phyloP scores from a whole-genome alignment of 495 filamentous ascomycete genomes.

The Delitschia confertaspora region DNA sequence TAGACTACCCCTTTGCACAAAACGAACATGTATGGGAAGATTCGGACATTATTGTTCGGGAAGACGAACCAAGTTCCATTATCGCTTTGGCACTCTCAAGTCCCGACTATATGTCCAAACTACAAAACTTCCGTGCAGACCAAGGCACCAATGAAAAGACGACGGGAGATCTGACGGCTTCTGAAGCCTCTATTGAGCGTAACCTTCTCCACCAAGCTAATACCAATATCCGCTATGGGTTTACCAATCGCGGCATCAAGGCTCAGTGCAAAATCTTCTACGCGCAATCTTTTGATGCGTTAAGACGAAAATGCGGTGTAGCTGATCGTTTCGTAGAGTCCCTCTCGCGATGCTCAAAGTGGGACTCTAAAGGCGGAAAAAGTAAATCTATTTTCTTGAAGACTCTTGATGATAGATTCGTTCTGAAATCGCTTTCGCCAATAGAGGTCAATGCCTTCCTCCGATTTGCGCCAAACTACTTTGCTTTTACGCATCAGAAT shows the following conservation, averaged over 20 bases:
- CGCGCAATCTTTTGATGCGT: slow-evolving; percentile 93
- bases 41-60: slow-evolving; percentile 93
- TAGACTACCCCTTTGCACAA: slow-evolving; percentile 84
- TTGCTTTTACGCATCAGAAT: slow-evolving; percentile 90
- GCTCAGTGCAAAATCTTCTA: slow-evolving; percentile 98
- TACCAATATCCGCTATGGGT: slow-evolving; percentile 90
- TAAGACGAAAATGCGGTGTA: slow-evolving; percentile 85
- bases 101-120: slow-evolving; percentile 71
- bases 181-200: slow-evolving; percentile 34
- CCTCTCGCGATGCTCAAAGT: slow-evolving; percentile 87
- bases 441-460: slow-evolving; percentile 92
- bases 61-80: slow-evolving; percentile 94
- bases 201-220: slow-evolving; percentile 67
- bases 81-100: slow-evolving; percentile 87
- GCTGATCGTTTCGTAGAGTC: slow-evolving; percentile 92
- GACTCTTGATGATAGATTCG: slow-evolving; percentile 87
- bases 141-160: slow-evolving; percentile 27
- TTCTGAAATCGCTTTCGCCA: slow-evolving; percentile 79
- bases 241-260: slow-evolving; percentile 78
- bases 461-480: slow-evolving; percentile 91
- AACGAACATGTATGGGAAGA: slow-evolving; percentile 94
- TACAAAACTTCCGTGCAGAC: slow-evolving; percentile 59
- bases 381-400: slow-evolving; percentile 98
- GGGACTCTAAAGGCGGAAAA: slow-evolving; percentile 97
- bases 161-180: slow-evolving; percentile 11